A percentile compares a stretch with the other conserved stretches of the same genome.
Conservation (phyloP, 225 moss, liverwort and hornwort genomes). For the Takakia lepidozioides region DNA sequence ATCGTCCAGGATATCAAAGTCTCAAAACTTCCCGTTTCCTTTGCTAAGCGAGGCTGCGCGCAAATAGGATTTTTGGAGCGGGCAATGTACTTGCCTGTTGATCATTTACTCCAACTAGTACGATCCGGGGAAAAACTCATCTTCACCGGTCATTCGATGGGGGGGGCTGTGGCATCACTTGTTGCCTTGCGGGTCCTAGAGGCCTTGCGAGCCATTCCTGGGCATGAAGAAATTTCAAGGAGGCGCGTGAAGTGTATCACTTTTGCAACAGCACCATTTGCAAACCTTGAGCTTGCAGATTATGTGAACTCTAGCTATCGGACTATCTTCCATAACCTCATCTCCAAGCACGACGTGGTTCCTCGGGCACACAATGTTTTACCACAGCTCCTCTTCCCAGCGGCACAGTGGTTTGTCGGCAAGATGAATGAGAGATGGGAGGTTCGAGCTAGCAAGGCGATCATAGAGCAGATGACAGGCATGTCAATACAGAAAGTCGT, state of each 20-base stretch:
- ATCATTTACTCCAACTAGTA: slow-evolving; percentile 24
- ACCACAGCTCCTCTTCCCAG: slow-evolving; percentile 20
- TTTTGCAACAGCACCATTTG: slow-evolving; percentile 28
- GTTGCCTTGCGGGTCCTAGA: slow-evolving; percentile 23
- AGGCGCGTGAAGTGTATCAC: slow-evolving; percentile 26
- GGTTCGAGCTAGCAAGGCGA: slow-evolving; percentile 6
- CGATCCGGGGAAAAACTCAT: slow-evolving; percentile 32
- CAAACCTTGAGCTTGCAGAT: slow-evolving; percentile 22
- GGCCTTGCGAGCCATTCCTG: slow-evolving; percentile 22
- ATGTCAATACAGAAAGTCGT: slow-evolving; percentile 21
- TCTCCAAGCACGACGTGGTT: slow-evolving; percentile 24
- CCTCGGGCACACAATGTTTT: slow-evolving; percentile 20
- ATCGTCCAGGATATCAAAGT: slow-evolving; percentile 23
- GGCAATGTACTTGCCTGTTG: slow-evolving; percentile 22
- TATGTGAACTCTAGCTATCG: slow-evolving; percentile 17
- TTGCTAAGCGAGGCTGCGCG: slow-evolving; percentile 15
- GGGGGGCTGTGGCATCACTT: slow-evolving; percentile 33
- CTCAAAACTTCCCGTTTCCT: slow-evolving; percentile 12
- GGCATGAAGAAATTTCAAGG: slow-evolving; percentile 7
- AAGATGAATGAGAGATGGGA: slow-evolving; percentile 16
- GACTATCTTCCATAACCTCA: slow-evolving; percentile 11
- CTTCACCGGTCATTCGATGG: slow-evolving; percentile 40
- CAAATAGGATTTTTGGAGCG: slow-evolving; percentile 36
- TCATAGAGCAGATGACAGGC: slow-evolving; percentile 10
- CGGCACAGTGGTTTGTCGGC: slow-evolving; percentile 16